A percentile compares a stretch with the other conserved stretches of the same genome.
These are phyloP conservation scores for Babesia ovata DNA, from an alignment of 169 alveolate species.

Conservation along the genomic window DNA sequence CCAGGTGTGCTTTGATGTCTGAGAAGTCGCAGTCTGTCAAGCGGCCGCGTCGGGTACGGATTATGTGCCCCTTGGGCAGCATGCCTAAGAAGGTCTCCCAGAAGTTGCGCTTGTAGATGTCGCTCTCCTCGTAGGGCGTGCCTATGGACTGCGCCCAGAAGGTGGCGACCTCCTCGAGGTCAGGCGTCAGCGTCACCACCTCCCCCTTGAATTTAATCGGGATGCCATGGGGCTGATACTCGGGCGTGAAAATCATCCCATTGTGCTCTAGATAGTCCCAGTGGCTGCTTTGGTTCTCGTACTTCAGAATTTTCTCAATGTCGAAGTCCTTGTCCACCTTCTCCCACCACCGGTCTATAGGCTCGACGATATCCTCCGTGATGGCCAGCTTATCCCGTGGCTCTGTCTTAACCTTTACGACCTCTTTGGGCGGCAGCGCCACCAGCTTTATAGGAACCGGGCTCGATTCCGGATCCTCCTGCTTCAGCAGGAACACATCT, in stretches of 20 bases:
- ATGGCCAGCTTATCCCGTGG: conserved; percentile 28
- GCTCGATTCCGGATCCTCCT: conserved; percentile 6
- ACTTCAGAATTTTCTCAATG: conserved; percentile 60
- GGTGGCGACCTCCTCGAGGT: conserved; percentile 97
- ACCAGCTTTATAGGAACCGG: conserved; percentile 19
- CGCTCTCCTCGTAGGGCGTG: conserved; percentile 91
- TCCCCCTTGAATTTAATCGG: conserved; percentile 88
- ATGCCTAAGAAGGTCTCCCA: conserved; percentile 81
- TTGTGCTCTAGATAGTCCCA: conserved; percentile 90
- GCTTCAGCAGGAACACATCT: not conserved
- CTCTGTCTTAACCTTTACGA: conserved; percentile 44
- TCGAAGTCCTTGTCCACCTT: conserved; percentile 69
- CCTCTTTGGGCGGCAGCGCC: conserved; percentile 5
- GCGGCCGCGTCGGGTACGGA: conserved; percentile 56
- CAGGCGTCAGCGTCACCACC: conserved; percentile 86
- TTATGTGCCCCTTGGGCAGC: conserved; percentile 69
- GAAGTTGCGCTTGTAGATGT: conserved; percentile 89
- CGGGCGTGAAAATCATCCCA: conserved; percentile 89
- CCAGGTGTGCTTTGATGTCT: conserved; percentile 86
- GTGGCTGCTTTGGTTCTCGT: conserved; percentile 69
- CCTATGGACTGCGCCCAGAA: conserved; percentile 92
- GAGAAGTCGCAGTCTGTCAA: conserved; percentile 89
- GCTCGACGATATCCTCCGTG: conserved; percentile 81
- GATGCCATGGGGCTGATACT: conserved; percentile 83
- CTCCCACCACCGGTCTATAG: conserved; percentile 88